Conservation (phyloP, 2,329 filamentous ascomycete genomes). For the Podosphaera fusca region DNA sequence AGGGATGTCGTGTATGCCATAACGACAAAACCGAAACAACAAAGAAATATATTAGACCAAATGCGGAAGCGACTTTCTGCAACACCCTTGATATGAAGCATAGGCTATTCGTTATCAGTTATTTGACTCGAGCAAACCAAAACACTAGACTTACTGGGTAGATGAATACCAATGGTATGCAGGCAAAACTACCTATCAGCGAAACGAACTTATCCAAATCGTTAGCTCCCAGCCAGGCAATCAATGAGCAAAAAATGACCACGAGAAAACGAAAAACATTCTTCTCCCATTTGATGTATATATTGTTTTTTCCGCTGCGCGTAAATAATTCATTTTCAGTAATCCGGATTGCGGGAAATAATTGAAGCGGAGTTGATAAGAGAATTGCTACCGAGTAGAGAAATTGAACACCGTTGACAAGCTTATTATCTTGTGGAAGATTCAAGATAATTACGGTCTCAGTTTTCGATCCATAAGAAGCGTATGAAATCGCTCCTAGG, state of each 20-base stretch:
- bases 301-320: slow-evolving; percentile 88
- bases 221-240: slow-evolving; percentile 81
- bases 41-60: slow-evolving; percentile 48
- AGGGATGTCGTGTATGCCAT: slow-evolving; percentile 84
- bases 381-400: slow-evolving; percentile 96
- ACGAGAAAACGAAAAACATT: slow-evolving; percentile 89
- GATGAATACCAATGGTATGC: slow-evolving; percentile 88
- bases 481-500: slow-evolving; percentile 85
- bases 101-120: slow-evolving; percentile 32
- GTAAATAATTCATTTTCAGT: slow-evolving; percentile 88
- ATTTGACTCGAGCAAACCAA: not conserved
- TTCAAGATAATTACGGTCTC: slow-evolving; percentile 94
- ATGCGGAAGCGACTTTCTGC: slow-evolving; percentile 46
- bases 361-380: slow-evolving; percentile 80
- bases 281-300: slow-evolving; percentile 99
- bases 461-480: slow-evolving; percentile 82
- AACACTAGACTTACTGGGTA: slow-evolving; percentile 54
- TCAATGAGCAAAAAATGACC: slow-evolving; percentile 61
- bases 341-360: slow-evolving; percentile 94
- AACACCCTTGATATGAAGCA: slow-evolving; percentile 70
- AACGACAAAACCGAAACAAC: slow-evolving; percentile 60
- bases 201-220: slow-evolving; percentile 95
- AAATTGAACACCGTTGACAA: slow-evolving; percentile 91
- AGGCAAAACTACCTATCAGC: slow-evolving; percentile 90
- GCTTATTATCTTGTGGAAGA: slow-evolving; percentile 79